Evolutionary conservation across 768 basidiomycete genomes (phyloP).

Genomic region (Rhizopogon salebrosus): DNA sequence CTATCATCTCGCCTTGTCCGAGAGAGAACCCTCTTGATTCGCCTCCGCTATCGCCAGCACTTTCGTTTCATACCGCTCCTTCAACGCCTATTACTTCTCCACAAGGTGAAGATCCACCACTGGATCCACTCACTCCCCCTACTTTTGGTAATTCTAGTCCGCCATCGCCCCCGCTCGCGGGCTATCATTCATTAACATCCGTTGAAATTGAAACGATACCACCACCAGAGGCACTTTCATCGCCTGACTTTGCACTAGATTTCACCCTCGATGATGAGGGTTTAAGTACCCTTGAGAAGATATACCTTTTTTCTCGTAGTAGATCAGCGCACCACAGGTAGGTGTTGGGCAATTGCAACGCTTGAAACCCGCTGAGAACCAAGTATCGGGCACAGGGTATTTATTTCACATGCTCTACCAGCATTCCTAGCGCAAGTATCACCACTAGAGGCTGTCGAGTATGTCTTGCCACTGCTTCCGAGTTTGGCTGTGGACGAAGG

Average conservation of each 20-base stretch:
- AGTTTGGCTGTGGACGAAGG: conserved; percentile 84
- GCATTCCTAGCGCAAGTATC: conserved; percentile 70
- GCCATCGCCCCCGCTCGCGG: conserved; percentile 21
- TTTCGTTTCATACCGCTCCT: conserved; percentile 45
- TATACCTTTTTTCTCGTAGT: conserved; percentile 85
- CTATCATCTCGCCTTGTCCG: conserved; percentile 28
- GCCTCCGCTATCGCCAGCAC: conserved; percentile 33
- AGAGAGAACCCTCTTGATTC: conserved; percentile 33
- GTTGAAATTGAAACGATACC: conserved; percentile 24
- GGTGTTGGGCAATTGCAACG: conserved; percentile 20
- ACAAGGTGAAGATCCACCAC: conserved; percentile 31
- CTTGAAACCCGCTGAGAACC: neutral
- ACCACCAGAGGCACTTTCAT: conserved; percentile 18
- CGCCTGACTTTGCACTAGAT: conserved; percentile 29
- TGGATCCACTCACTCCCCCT: conserved; percentile 14
- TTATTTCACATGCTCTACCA: conserved; percentile 82
- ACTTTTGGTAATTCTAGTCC: conserved; percentile 17
- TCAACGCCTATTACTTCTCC: conserved; percentile 39
- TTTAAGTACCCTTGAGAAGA: conserved; percentile 82
- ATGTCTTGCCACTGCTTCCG: conserved; percentile 86
- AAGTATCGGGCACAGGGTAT: conserved; percentile 42
- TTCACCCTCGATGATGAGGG: conserved; percentile 69
- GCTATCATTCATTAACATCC: conserved; percentile 16
- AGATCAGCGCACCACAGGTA: conserved; percentile 57
- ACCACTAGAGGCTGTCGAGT: conserved; percentile 86